Percentiles rank a stretch among this genome's conserved stretches.
phyloP scores from a whole-genome alignment of 257 asterid species.

The Solanum chilense region DNA sequence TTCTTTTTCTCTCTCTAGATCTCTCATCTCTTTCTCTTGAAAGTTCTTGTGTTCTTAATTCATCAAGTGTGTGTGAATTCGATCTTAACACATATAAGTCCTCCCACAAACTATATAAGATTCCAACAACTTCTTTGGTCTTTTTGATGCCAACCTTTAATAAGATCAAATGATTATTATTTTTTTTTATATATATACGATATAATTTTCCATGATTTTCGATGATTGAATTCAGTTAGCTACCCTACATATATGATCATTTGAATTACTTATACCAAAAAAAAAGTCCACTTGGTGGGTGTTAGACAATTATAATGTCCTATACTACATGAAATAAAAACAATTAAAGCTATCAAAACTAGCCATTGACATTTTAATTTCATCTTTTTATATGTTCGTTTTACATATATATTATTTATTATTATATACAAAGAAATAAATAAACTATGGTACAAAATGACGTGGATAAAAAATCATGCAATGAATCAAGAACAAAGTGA shows the following conservation, averaged over 20 bases:
- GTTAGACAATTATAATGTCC: background rate
- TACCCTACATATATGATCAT: background rate
- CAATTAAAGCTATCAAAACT: background rate
- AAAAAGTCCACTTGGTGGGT: background rate
- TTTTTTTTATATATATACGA: background rate
- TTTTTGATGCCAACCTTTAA: background rate
- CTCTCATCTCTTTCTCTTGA: too few relatives aligned
- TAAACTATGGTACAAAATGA: background rate
- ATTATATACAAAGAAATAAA: background rate
- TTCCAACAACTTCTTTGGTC: background rate
- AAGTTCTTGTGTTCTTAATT: too few relatives aligned
- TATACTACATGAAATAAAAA: background rate
- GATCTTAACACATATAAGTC: too few relatives aligned
- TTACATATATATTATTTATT: background rate
- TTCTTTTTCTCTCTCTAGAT: too few relatives aligned
- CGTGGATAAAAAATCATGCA: conserved; percentile 31
- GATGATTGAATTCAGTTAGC: background rate
- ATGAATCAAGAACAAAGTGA: conserved; percentile 31
- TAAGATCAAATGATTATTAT: background rate
- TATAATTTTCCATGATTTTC: background rate
- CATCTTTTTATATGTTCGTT: background rate
- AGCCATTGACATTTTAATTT: background rate
- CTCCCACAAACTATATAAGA: background rate
- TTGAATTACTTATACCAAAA: background rate
- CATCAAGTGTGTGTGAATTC: too few relatives aligned